Conservation (phyloP, 305 asterid species). For the Fraxinus ornus region DNA sequence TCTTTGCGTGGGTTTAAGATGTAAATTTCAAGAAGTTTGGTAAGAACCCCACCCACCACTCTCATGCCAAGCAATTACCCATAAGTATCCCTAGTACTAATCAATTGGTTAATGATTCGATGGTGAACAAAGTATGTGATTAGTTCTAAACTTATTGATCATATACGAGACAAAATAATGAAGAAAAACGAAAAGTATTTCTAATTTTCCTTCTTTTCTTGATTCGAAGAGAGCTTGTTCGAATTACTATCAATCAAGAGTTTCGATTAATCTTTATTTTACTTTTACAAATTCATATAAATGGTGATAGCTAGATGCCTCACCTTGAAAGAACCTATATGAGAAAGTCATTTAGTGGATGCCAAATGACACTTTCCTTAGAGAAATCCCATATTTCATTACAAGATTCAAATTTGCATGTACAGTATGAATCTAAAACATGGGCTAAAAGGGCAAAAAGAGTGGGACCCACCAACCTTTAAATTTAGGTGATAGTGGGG, state of each 20-base stretch:
- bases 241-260: not conserved
- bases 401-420: not conserved
- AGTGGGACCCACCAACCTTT: slow-evolving; percentile 16
- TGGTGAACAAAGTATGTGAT: not conserved
- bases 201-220: not conserved
- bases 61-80: not conserved
- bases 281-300: not conserved
- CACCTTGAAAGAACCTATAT: slow-evolving; percentile 25
- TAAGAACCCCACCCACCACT: not conserved
- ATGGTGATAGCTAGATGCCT: not conserved
- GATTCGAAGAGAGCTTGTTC: not conserved
- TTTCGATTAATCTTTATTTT: not conserved
- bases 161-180: not conserved
- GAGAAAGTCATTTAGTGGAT: not conserved
- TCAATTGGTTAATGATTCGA: not conserved
- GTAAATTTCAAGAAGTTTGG: slow-evolving; percentile 20
- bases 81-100: not conserved
- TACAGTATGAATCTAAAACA: not conserved
- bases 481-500: slow-evolving; percentile 21
- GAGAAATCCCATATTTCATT: slow-evolving; percentile 19
- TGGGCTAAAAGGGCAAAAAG: not conserved
- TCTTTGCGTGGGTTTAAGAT: slow-evolving; percentile 32
- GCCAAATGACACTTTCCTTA: slow-evolving; percentile 21
- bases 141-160: not conserved
- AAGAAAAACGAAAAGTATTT: not conserved